Conservation (phyloP, 805 yeast genomes). For the Lipomyces sp. region DNA sequence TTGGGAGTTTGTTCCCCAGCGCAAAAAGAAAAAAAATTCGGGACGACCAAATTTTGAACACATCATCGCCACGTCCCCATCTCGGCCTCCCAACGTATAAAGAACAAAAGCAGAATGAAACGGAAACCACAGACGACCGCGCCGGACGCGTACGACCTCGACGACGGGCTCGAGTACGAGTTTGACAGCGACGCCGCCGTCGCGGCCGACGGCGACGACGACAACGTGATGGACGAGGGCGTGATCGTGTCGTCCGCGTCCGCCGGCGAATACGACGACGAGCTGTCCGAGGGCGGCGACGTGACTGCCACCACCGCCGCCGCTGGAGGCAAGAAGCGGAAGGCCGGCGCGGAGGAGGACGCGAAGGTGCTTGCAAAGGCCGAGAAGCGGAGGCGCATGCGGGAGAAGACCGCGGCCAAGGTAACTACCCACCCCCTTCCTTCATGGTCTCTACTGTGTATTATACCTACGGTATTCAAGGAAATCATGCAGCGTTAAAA, state of each 20-base stretch:
- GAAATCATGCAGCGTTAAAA: too few species aligned
- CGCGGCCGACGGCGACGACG: conserved; percentile 2
- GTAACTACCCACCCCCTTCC: neutral
- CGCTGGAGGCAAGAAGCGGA: neutral
- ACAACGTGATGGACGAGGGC: neutral
- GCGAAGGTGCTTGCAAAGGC: neutral
- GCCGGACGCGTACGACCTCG: conserved; percentile 22
- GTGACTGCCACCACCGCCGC: neutral
- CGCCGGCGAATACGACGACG: neutral
- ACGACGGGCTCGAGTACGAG: conserved; percentile 26
- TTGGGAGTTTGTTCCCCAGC: too few species aligned
- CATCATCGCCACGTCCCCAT: too few species aligned
- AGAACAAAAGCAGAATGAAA: too few species aligned
- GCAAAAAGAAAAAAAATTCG: too few species aligned
- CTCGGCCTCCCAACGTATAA: too few species aligned
- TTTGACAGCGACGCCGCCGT: conserved; percentile 9
- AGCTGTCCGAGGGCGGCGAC: neutral
- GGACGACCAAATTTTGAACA: too few species aligned
- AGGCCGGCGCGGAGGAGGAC: neutral
- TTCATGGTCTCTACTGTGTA: too few species aligned
- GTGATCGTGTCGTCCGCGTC: neutral
- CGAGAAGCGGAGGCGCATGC: conserved; percentile 18
- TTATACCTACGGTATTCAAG: too few species aligned
- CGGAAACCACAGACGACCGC: neutral
- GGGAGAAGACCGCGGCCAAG: conserved; percentile 13